phyloP scores from a whole-genome alignment of 208 protist species.

The Histomonas meleagridis region DNA sequence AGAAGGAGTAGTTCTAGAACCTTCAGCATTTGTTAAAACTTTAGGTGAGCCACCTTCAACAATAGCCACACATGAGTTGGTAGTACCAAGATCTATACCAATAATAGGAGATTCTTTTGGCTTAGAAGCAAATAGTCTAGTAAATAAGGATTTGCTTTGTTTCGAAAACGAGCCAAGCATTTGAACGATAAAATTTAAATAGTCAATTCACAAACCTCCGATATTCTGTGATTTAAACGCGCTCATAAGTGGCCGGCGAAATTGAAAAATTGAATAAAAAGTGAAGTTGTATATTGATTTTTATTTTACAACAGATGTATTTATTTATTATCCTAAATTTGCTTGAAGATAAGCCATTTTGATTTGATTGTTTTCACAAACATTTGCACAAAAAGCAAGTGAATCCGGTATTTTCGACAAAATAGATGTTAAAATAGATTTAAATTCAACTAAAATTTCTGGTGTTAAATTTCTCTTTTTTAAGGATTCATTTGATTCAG shows the following conservation, averaged over 20 bases:
- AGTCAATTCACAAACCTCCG: too few species aligned
- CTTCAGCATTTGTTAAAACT: constrained; percentile 65
- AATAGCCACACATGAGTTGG: constrained; percentile 64
- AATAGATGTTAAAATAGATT: background rate
- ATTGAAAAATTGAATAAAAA: too few species aligned
- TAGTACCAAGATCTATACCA: constrained; percentile 69
- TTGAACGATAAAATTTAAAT: too few species aligned
- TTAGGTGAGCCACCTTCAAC: constrained; percentile 53
- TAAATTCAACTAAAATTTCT: background rate
- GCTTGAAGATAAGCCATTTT: background rate
- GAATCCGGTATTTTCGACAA: background rate
- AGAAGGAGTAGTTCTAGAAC: constrained; percentile 62
- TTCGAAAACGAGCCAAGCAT: background rate
- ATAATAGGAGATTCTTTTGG: constrained; percentile 50
- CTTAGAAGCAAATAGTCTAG: background rate
- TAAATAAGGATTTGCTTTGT: constrained; percentile 40
- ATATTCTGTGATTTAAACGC: too few species aligned
- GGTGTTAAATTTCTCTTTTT: background rate
- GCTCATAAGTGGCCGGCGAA: too few species aligned
- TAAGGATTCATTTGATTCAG: background rate
- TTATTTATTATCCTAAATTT: background rate
- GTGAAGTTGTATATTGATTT: too few species aligned
- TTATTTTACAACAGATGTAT: too few species aligned
- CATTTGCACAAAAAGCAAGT: background rate
- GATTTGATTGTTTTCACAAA: background rate